Evolutionary conservation across 2,329 filamentous ascomycete genomes (phyloP).

Genomic region (Lecanicillium sp.): DNA sequence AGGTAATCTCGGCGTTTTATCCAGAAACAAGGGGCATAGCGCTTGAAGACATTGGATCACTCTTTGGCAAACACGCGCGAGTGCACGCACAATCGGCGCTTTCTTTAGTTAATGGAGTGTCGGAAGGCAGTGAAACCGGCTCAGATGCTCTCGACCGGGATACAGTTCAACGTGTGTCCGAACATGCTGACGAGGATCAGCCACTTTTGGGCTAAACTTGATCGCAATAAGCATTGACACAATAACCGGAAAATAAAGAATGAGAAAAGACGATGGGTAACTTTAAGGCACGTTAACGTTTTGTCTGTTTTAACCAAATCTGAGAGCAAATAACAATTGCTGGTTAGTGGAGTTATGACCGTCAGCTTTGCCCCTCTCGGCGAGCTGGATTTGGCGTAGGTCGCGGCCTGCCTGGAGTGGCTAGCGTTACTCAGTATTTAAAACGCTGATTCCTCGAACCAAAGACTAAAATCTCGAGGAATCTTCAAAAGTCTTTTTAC

Average conservation of each 20-base stretch:
- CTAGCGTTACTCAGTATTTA: not conserved
- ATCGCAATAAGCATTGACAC: no score
- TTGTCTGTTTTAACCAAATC: not conserved
- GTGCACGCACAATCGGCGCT: no score
- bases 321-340: no score
- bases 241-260: not conserved
- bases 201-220: no score
- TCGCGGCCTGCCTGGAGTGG: no score
- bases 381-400: constrained; percentile 3
- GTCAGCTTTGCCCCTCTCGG: not conserved
- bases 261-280: not conserved
- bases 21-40: constrained; percentile 35
- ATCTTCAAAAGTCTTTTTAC: not conserved
- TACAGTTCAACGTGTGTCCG: no score
- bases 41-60: constrained; percentile 35
- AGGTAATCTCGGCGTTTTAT: constrained; percentile 33
- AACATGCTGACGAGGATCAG: no score
- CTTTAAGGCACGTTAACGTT: not conserved
- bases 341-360: no score
- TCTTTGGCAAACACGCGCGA: constrained; percentile 23
- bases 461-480: not conserved
- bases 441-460: not conserved
- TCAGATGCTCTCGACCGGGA: no score
- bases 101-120: no score
- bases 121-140: no score